Percentiles rank a stretch among this genome's conserved stretches.
phyloP scores from a whole-genome alignment of 441 rosid species.

The Pelargonium hybrid region DNA sequence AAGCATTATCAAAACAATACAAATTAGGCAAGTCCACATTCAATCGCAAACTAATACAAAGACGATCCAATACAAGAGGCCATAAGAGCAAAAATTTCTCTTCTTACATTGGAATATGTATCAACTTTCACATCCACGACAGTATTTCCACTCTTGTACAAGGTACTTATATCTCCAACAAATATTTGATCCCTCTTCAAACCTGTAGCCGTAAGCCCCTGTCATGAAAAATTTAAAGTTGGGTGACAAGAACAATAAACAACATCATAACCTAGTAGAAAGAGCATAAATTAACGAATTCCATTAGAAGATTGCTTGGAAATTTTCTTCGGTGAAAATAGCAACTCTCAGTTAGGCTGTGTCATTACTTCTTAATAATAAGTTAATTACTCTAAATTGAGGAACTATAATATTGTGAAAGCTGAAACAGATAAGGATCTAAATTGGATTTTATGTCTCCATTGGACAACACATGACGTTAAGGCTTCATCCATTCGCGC shows the following conservation, averaged over 20 bases:
- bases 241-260: slow-evolving; percentile 3
- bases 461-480: neutral
- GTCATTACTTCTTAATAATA: neutral
- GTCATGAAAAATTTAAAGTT: slow-evolving; percentile 15
- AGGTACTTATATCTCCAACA: slow-evolving; percentile 57
- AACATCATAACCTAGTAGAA: neutral
- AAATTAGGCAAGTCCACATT: neutral
- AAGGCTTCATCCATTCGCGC: neutral
- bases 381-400: no score
- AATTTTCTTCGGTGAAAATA: neutral
- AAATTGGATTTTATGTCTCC: no score
- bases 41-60: neutral
- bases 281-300: neutral
- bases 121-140: slow-evolving; percentile 63
- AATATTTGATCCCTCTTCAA: slow-evolving; percentile 51
- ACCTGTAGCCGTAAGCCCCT: slow-evolving; percentile 70
- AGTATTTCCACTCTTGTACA: slow-evolving; percentile 52
- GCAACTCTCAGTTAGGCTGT: neutral
- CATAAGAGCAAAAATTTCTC: neutral
- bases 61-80: neutral
- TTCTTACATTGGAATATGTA: slow-evolving; percentile 52
- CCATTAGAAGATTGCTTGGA: neutral
- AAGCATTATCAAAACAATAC: neutral
- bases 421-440: no score
- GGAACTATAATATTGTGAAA: no score